Conservation (phyloP, 768 basidiomycete species). For the Amanita rimosa region DNA sequence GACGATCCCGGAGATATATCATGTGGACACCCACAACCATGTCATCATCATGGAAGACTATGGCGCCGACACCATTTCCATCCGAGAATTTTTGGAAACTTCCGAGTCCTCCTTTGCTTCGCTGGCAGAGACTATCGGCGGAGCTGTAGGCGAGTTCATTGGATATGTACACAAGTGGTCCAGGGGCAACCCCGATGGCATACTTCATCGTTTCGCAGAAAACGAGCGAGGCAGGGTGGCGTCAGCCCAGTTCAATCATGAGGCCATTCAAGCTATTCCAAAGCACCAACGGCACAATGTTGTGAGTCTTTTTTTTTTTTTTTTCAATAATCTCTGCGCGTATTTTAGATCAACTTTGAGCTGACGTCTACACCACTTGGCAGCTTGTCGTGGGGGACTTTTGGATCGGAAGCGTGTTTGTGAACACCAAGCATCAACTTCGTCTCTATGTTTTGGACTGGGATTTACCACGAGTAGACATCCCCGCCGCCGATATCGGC, state of each 20-base stretch:
- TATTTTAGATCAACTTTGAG: background rate
- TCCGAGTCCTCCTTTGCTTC: background rate
- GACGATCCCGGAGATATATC: background rate
- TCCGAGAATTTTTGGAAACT: background rate
- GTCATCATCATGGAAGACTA: background rate
- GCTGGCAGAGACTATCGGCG: background rate
- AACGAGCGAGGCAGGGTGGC: background rate
- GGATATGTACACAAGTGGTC: background rate
- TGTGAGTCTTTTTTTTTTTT: background rate
- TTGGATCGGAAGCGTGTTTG: background rate
- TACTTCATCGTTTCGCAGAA: background rate
- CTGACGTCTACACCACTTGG: background rate
- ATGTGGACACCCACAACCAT: background rate
- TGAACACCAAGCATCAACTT: background rate
- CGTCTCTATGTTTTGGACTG: background rate
- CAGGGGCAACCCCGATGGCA: background rate
- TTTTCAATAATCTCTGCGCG: background rate
- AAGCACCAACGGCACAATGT: background rate
- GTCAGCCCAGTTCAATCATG: background rate
- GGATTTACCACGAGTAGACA: background rate
- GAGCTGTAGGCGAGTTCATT: background rate
- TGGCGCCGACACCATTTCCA: background rate
- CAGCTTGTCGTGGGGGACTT: background rate
- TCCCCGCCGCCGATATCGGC: background rate
- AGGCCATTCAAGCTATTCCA: background rate